Base-by-base conservation (phyloP, 257 asterid genomes). In the Voacanga thouarsii region DNA sequence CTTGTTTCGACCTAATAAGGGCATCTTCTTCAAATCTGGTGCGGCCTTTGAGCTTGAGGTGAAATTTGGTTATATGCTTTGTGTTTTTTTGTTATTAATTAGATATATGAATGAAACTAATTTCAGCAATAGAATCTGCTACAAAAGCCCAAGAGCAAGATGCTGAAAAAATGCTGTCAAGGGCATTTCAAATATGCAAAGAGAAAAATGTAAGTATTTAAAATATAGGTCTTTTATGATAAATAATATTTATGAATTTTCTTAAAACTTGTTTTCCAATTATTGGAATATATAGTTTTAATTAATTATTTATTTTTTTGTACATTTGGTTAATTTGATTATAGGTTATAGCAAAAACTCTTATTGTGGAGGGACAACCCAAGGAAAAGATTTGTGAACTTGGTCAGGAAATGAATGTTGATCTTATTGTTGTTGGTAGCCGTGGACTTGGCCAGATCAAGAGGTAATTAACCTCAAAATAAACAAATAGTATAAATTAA, bases 361-460 rank as follows among this genome's bases (percentile, higher is more conserved):
- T 68, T 6, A 67, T 84, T 6, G 56, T 89, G 1, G 88, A 78
- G 71, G 96, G 92, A 60, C 88, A 87, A 60, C 91, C 91, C 9
- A 90, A 86, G 77, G 91, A 88, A 50, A 83, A 23, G 84, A 87
- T 90, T 69, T 89, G 96, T 74, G 77, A 81, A 14, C 79, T 82
- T 45, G 89, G 85, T 2, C 88, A 85, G 30, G 84, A 78, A 63
- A 82, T 83, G 88, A 66, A 74, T 14, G 75, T 50, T 26, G 89
- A 88, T 82, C 90, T 89, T 67, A 80, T 90, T 43, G 90, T 84
- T 37, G 75, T 86, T 3, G 90, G 96, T 21, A 86, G 89, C 61
- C 89, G 92, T n/a, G 87, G 96, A 50, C 89, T 85, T 59, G 93
- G 96, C 60, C 86, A 83, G 75, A 84, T 90, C 77, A 78, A 85